These are phyloP conservation scores for Talaromyces sp. DNA, from an alignment of 2,329 filamentous ascomycete genomes.

Conservation along the genomic window DNA sequence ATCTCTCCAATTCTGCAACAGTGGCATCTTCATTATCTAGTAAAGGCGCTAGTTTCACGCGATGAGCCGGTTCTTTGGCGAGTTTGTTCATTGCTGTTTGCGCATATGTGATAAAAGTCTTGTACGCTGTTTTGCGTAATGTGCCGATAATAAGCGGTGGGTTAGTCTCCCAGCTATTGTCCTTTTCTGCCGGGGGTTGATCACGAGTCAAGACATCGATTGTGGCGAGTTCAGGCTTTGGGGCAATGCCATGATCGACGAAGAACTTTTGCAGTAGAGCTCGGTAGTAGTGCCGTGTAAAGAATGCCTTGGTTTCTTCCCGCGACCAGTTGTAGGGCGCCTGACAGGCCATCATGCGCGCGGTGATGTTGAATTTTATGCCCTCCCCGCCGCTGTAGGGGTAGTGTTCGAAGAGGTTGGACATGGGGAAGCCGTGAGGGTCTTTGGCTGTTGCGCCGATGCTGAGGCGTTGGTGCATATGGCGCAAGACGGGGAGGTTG, in stretches of 20 bases:
- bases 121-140: constrained; percentile 74
- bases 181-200: neutral
- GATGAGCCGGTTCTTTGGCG: constrained; percentile 57
- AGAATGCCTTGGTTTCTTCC: constrained; percentile 79
- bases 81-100: constrained; percentile 78
- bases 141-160: constrained; percentile 79
- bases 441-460: constrained; percentile 71
- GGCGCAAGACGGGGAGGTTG: constrained; percentile 75
- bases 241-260: constrained; percentile 75
- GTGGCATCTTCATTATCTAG: constrained; percentile 61
- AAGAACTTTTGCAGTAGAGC: constrained; percentile 90
- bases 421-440: constrained; percentile 93
- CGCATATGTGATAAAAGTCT: constrained; percentile 71
- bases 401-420: constrained; percentile 60
- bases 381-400: constrained; percentile 56
- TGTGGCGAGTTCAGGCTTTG: constrained; percentile 46
- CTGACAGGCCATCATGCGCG: constrained; percentile 97
- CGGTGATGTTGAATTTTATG: constrained; percentile 87
- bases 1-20: constrained; percentile 70
- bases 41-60: constrained; percentile 60
- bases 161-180: constrained; percentile 51
- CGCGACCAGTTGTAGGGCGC: constrained; percentile 88
- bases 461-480: constrained; percentile 66
- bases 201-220: constrained; percentile 24
- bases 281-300: constrained; percentile 88